A percentile compares a stretch with the other conserved stretches of the same genome.
phyloP scores from a whole-genome alignment of 306 rosid species.

The Vigna mungo region DNA sequence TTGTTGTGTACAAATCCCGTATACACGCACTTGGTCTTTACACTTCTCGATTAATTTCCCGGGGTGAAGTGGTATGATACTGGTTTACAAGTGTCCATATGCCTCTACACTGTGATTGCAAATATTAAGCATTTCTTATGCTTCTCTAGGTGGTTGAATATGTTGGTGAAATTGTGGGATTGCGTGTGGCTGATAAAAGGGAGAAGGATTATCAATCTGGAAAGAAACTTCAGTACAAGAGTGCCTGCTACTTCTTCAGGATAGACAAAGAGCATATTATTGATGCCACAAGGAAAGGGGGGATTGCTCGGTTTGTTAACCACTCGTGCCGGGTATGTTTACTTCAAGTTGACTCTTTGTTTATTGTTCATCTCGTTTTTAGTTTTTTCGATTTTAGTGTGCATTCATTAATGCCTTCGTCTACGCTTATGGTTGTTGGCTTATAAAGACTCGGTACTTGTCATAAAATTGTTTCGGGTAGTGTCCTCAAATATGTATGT shows the following conservation, averaged over 20 bases:
- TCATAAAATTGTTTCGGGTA: conserved; percentile 5
- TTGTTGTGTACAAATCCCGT: conserved; percentile 77
- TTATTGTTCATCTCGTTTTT: neutral
- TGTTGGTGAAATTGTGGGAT: conserved; percentile 78
- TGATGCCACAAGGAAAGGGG: conserved; percentile 82
- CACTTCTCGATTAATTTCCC: conserved; percentile 73
- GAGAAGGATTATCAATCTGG: conserved; percentile 73
- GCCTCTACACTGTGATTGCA: conserved; percentile 9
- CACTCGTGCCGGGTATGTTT: conserved; percentile 79
- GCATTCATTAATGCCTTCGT: neutral
- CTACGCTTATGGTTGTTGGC: neutral
- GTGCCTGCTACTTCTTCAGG: conserved; percentile 81
- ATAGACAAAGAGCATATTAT: conserved; percentile 74
- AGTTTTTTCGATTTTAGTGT: conserved; percentile 8
- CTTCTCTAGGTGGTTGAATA: conserved; percentile 72
- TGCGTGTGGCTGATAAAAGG: conserved; percentile 68
- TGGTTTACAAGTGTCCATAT: conserved; percentile 8
- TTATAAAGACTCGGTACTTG: neutral
- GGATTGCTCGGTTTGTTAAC: conserved; percentile 80
- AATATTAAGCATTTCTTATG: conserved; percentile 37
- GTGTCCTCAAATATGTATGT: neutral
- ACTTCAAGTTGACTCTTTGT: neutral
- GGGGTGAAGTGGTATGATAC: conserved; percentile 66
- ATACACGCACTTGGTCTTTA: conserved; percentile 85
- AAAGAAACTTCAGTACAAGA: conserved; percentile 72